Evolutionary conservation across 768 basidiomycete species (phyloP).

Genomic region (Tricholoma sp.): DNA sequence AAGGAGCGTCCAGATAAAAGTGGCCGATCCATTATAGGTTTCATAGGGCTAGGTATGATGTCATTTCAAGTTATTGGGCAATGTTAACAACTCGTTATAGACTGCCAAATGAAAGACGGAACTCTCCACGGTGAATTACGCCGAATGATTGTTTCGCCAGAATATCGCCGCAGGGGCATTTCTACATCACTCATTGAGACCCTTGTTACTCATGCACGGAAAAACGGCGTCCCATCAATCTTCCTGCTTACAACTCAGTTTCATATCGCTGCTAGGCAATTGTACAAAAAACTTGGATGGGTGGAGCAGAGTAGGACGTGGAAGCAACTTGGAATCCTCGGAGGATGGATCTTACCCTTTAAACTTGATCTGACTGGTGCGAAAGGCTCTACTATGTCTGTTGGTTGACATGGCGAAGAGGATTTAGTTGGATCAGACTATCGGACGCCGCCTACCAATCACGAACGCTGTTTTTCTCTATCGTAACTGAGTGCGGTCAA

Average conservation of each 20-base stretch:
- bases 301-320: background rate
- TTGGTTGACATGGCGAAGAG: too few relatives aligned
- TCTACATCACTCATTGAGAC: slow-evolving; percentile 4
- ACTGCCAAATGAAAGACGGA: slow-evolving; percentile 4
- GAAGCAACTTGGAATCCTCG: background rate
- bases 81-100: background rate
- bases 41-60: slow-evolving; percentile 16
- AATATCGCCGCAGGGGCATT: slow-evolving; percentile 9
- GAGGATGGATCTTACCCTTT: background rate
- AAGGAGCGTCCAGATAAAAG: slow-evolving; percentile 8
- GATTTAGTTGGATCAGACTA: too few relatives aligned
- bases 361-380: background rate
- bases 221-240: background rate
- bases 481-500: too few relatives aligned
- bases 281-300: slow-evolving; percentile 17
- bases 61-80: background rate
- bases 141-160: slow-evolving; percentile 12
- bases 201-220: slow-evolving; percentile 5
- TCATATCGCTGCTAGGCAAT: slow-evolving; percentile 4
- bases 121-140: slow-evolving; percentile 5
- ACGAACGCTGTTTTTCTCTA: too few relatives aligned
- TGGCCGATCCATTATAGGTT: slow-evolving; percentile 15
- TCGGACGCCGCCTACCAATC: too few relatives aligned
- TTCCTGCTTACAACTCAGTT: slow-evolving; percentile 1
- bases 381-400: background rate